Evolutionary conservation across 2,329 filamentous ascomycete genomes (phyloP), one percentile per base, ranked within the genome.

Genomic region (Alternaria sp.): DNA sequence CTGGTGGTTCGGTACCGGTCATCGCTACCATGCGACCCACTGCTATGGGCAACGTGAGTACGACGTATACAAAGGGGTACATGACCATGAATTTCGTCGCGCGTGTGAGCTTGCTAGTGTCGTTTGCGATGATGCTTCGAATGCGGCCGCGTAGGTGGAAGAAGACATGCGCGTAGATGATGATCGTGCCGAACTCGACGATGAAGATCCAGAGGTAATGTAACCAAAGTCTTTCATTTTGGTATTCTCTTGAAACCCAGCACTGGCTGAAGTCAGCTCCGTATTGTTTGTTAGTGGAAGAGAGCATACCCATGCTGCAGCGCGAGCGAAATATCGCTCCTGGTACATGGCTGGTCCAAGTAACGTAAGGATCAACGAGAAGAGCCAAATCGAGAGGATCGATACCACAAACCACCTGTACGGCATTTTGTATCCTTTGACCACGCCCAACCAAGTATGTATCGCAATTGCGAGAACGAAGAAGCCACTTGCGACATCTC

Each of bases 1-100:
- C 79, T 0, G 85, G 82, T 4, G 88, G 81, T 5, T 22, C 18
- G 0, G 79, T 51, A 5, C 76, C 77, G 2, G 72, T 74, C 78
- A 80, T 80, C 20, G 74, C 68, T 14, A 74, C 70, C 78, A 80
- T 80, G 36, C 78, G 74, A 7, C 76, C 78, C 6, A 78, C 68
- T 8, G 89, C 88, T 1, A 92, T 81, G 0, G 90, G 90, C 0
- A 89, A 82, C 0, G 89, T 92, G 65, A 90, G 87, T 18, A 89
- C 59, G 3, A 90, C 82, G 73, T 92, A 92, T 60, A 90, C 88
- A 63, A 88, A 73, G 0, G 90, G 89, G 63, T 92, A 91, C 54
- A 65, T 51, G 40, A 90, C 76, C 84, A 86, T 86, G 68, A 90
- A 88, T 3, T 85, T 80, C 11, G 82, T 81, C 20, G 84, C 81